Base-by-base conservation (phyloP, 2,329 filamentous ascomycete species). In the Fusarium goolgardi region DNA sequence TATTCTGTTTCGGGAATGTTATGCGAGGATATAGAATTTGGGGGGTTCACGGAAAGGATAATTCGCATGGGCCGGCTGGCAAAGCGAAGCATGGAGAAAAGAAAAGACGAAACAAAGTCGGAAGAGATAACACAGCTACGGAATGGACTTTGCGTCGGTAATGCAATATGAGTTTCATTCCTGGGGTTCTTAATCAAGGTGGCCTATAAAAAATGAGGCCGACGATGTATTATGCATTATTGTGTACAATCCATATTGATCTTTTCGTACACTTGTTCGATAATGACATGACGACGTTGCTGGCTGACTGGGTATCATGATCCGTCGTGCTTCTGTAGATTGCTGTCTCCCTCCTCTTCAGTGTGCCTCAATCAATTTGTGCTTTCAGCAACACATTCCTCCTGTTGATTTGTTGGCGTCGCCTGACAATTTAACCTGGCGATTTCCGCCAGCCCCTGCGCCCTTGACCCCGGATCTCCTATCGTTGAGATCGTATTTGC, bases 401-500 rank as follows among this genome's bases (percentile, higher is more conserved):
- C 73, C 78, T 16, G 76, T 70, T 11, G 77, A 76, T 70, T 81
- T 83, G 53, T 66, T 77, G 9, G 78, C 78, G 13, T 81, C 78
- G n/a, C 80, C 71, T 4, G 78, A 74, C 47, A 89, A 69, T 67
- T 81, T 84, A 18, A 88, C 80, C 62, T 83, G 79, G 66, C 79
- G 75, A 59, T 75, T 78, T 51, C 81, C 78, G 71, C 84, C 78
- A 72, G 88, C 77, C 67, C 86, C 79, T 69, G 90, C 79, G 55
- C 90, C 90, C 80, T 97, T 98, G 64, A 99, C 94, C 27, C 96
- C 96, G 64, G 91, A 95, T 76, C 94, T 87, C 75, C 95, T 86
- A 79, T 98, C 95, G 76, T 97, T 97, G 71, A 98, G 82, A 80
- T 99, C 94, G 78, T 98, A 98, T 77, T 89, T 93, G 13, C 96